Conservation (phyloP, 768 basidiomycete genomes). For the Leccinum disarticulatum region DNA sequence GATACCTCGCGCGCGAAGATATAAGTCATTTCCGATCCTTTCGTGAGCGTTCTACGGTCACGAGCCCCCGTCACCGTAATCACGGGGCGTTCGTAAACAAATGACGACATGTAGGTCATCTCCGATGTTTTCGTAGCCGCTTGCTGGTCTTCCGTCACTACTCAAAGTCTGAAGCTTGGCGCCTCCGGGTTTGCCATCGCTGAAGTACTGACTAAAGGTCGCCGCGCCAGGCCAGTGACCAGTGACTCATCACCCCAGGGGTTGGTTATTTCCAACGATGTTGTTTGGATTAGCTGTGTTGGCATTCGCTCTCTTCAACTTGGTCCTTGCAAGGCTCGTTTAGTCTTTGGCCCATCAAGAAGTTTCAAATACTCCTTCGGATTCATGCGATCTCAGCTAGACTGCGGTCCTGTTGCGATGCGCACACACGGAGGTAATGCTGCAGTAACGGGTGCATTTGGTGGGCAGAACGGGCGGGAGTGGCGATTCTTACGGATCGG, state of each 20-base stretch:
- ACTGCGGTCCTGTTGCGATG: slow-evolving; percentile 13
- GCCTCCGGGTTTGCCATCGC: background rate
- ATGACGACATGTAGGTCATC: background rate
- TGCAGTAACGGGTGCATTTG: background rate
- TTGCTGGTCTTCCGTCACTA: background rate
- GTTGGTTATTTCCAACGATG: background rate
- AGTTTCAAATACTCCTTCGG: background rate
- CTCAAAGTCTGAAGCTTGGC: background rate
- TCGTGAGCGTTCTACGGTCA: background rate
- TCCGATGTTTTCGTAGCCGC: background rate
- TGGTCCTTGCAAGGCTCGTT: background rate
- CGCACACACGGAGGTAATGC: slow-evolving; percentile 1
- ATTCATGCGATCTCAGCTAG: slow-evolving; percentile 13
- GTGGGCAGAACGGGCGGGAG: background rate
- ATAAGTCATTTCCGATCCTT: background rate
- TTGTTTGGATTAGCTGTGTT: background rate
- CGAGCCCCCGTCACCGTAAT: background rate
- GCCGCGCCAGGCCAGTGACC: background rate
- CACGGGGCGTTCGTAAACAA: background rate
- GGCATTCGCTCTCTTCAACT: background rate
- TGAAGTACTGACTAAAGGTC: background rate
- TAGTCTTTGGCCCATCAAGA: background rate
- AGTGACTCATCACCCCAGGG: background rate
- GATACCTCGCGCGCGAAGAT: background rate
- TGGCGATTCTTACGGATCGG: background rate